phyloP scores from a whole-genome alignment of 768 basidiomycete genomes.

The Cystoderma amianthinum region DNA sequence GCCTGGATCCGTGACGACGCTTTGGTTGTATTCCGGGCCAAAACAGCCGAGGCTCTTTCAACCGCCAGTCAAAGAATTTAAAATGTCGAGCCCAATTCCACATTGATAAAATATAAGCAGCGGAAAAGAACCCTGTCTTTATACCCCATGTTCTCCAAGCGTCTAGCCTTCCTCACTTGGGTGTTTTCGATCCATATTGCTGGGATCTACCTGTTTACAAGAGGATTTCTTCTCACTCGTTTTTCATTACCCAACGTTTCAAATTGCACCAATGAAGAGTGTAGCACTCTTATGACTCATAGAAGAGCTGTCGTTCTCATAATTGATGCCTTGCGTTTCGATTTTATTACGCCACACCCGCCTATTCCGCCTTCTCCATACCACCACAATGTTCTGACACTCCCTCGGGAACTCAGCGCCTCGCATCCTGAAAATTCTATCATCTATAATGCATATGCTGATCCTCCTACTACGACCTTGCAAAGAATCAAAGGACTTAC shows the following conservation, averaged over 20 bases:
- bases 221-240: conserved; percentile 85
- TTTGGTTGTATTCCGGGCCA: too few relatives aligned
- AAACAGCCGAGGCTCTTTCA: too few relatives aligned
- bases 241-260: conserved; percentile 59
- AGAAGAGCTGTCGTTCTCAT: conserved; percentile 77
- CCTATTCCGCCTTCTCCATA: conserved; percentile 54
- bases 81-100: too few relatives aligned
- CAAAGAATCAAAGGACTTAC: conserved; percentile 94
- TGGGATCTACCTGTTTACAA: conserved; percentile 85
- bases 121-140: too few relatives aligned
- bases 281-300: conserved; percentile 59
- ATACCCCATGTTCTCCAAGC: conserved; percentile 4
- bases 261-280: conserved; percentile 27
- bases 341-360: conserved; percentile 78
- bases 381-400: conserved; percentile 77
- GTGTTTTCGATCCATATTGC: conserved; percentile 62
- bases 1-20: too few relatives aligned
- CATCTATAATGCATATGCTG: conserved; percentile 84
- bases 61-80: too few relatives aligned
- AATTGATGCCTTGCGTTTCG: conserved; percentile 90
- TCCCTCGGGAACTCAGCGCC: conserved; percentile 68
- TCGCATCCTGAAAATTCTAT: conserved; percentile 66
- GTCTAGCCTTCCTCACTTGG: conserved; percentile 33
- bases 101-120: too few relatives aligned
- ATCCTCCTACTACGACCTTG: conserved; percentile 92